Percentiles rank a stretch among this genome's conserved stretches.
Conservation (phyloP, 768 basidiomycete genomes). For the Panus rudis region DNA sequence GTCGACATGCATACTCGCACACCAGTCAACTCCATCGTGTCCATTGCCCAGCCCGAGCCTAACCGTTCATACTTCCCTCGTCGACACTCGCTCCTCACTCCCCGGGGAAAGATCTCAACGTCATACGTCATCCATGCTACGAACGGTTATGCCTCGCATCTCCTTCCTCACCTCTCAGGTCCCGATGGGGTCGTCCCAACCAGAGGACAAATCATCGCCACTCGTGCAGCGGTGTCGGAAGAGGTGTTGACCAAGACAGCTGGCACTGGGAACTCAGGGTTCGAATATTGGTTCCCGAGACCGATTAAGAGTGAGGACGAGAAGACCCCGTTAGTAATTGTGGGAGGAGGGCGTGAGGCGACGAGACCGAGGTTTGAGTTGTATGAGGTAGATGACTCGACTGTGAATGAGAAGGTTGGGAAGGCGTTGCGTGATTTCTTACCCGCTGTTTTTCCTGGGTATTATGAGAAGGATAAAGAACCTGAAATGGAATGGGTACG, state of each 20-base stretch:
- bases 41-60: slow-evolving; percentile 7
- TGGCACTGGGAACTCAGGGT: slow-evolving; percentile 38
- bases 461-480: slow-evolving; percentile 39
- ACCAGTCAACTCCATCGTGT: slow-evolving; percentile 44
- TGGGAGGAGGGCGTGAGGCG: slow-evolving; percentile 61
- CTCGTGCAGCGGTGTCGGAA: slow-evolving; percentile 33
- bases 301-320: slow-evolving; percentile 28
- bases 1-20: slow-evolving; percentile 68
- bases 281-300: slow-evolving; percentile 83
- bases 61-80: no score
- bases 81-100: slow-evolving; percentile 53
- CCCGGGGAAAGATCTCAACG: slow-evolving; percentile 57
- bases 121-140: slow-evolving; percentile 77
- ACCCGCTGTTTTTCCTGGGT: slow-evolving; percentile 47
- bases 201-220: slow-evolving; percentile 59
- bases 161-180: slow-evolving; percentile 64
- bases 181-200: slow-evolving; percentile 55
- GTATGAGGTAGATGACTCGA: slow-evolving; percentile 53
- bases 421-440: slow-evolving; percentile 50
- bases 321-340: slow-evolving; percentile 52
- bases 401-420: slow-evolving; percentile 40
- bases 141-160: slow-evolving; percentile 73
- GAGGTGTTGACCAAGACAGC: slow-evolving; percentile 38
- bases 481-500: slow-evolving; percentile 81
- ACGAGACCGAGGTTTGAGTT: slow-evolving; percentile 39